A percentile compares a stretch with the other conserved stretches of the same genome.
Evolutionary conservation across 129 eudicot species (phyloP).

Genomic region (Oenanthe sinensis): DNA sequence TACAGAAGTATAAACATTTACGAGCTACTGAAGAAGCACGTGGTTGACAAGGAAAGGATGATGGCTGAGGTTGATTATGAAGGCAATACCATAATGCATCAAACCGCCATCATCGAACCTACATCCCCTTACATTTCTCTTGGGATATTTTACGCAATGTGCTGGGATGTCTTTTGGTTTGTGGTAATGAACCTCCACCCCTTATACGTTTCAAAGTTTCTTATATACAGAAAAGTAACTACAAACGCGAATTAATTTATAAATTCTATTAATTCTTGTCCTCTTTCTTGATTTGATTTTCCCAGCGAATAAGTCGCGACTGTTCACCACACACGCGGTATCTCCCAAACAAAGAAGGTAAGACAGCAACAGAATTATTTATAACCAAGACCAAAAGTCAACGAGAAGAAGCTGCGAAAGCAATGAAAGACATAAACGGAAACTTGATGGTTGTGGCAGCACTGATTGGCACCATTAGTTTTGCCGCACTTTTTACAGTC

Average conservation of each 20-base stretch:
- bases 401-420: background rate
- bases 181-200: background rate
- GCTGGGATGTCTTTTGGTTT: conserved; percentile 6
- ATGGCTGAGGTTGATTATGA: conserved; percentile 2
- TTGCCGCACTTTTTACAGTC: conserved; percentile 14
- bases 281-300: background rate
- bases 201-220: background rate
- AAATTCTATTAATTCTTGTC: background rate
- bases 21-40: background rate
- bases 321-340: background rate
- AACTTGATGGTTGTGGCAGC: conserved; percentile 12
- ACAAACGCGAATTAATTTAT: background rate
- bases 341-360: background rate
- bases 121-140: background rate
- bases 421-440: conserved; percentile 6
- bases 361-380: conserved; percentile 4
- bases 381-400: no score
- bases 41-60: background rate
- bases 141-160: background rate
- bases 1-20: background rate
- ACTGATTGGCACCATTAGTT: conserved; percentile 8
- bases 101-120: background rate
- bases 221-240: background rate
- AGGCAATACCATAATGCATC: conserved; percentile 6
- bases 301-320: background rate